Conservation (phyloP, 345 rosid genomes). For the Gossypium turneri region DNA sequence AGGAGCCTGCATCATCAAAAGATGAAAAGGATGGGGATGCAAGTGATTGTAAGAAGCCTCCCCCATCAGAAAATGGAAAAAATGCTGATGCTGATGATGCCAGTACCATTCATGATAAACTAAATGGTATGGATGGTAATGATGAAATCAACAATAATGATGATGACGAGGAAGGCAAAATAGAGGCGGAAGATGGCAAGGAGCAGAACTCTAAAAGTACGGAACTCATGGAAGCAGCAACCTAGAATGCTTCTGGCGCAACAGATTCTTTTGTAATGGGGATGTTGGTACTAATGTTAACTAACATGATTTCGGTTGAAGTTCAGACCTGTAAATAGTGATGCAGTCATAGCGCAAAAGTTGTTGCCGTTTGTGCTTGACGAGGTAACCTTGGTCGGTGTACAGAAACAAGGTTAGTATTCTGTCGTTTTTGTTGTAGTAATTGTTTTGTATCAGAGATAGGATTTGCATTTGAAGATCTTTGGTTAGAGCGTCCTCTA, state of each 20-base stretch:
- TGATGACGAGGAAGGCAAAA: constrained; percentile 27
- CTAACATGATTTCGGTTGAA: constrained; percentile 9
- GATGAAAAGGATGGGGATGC: constrained; percentile 34
- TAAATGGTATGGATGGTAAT: constrained; percentile 28
- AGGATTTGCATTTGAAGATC: constrained; percentile 19
- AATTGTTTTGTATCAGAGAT: constrained; percentile 20
- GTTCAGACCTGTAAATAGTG: constrained; percentile 39
- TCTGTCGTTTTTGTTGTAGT: constrained; percentile 23
- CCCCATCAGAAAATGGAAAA: constrained; percentile 25
- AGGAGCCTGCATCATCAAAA: constrained; percentile 27
- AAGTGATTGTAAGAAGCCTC: constrained; percentile 26
- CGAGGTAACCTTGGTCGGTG: constrained; percentile 42
- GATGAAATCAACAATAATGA: constrained; percentile 20
- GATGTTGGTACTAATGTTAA: constrained; percentile 25
- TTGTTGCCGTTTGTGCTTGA: constrained; percentile 25
- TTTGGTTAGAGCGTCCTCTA: constrained; percentile 5
- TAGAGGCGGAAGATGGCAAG: constrained; percentile 35
- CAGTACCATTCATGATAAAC: constrained; percentile 25
- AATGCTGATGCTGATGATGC: constrained; percentile 25
- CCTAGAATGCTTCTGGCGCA: constrained; percentile 26
- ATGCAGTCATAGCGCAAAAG: constrained; percentile 25
- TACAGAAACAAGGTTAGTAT: constrained; percentile 52
- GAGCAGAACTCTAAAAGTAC: constrained; percentile 32
- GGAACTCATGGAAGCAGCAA: constrained; percentile 40
- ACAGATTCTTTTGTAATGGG: constrained; percentile 25